These are phyloP conservation scores for Aquanectria penicillioides DNA, from an alignment of 2,329 filamentous ascomycete species.

Conservation along the genomic window DNA sequence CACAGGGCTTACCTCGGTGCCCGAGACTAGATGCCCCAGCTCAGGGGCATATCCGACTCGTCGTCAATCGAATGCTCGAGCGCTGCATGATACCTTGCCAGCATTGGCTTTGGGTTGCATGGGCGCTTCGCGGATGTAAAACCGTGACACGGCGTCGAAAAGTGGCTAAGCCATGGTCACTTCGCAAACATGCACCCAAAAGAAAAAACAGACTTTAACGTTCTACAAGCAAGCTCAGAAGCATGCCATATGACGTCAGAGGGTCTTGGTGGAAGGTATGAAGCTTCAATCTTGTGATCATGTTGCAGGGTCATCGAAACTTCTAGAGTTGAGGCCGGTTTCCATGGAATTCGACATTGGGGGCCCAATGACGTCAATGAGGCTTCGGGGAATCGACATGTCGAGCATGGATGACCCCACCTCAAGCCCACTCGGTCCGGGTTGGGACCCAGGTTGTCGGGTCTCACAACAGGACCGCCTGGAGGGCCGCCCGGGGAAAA, in stretches of 20 bases:
- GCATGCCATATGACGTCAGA: neutral
- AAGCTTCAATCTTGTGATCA: neutral
- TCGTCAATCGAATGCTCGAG: no score
- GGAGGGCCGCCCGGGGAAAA: neutral
- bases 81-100: no score
- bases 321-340: neutral
- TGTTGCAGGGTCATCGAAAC: neutral
- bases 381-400: slow-evolving; percentile 19
- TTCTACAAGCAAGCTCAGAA: neutral
- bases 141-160: neutral
- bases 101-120: neutral
- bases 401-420: slow-evolving; percentile 27
- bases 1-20: neutral
- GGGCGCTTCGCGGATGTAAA: neutral
- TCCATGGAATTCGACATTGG: neutral
- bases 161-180: no score
- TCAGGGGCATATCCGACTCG: no score
- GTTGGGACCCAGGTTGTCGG: slow-evolving; percentile 23
- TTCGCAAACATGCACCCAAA: no score
- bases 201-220: neutral
- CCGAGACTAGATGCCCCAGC: neutral
- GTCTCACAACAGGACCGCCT: neutral
- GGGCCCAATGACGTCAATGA: slow-evolving; percentile 39
- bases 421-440: slow-evolving; percentile 8
- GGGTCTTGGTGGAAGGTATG: neutral